Base-by-base conservation (phyloP, 1,284 basidiomycete species). In the Fomitopsis palustris region DNA sequence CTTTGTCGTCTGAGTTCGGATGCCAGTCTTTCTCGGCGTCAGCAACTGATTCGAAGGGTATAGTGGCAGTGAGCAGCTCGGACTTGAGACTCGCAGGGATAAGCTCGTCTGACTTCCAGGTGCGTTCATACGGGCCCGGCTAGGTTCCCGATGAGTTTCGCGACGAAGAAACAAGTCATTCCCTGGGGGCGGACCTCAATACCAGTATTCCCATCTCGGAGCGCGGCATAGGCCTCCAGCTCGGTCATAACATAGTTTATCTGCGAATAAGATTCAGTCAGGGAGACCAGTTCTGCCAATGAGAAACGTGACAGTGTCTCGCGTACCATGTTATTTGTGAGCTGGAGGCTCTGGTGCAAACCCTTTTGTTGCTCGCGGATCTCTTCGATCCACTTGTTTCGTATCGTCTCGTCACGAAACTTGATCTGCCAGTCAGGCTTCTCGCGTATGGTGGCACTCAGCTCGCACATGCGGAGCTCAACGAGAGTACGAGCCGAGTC, bases 31-130 rank as follows among this genome's bases (percentile, higher is more conserved):
- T 62, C 45, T 65, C 35, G 7, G 56, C 52, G 8, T 58, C 53
- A 1, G 62, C 55, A 9, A 61, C 52, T 12, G 23, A 23, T 35
- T 67, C 62, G 6, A 62, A 61, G 10, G 19, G 42, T 2, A 57
- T 43, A 4, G 55, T 57, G 2, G 21, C 53, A 4, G 43, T n/a
- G 2, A 63, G 23, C 35, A 61, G 53, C 2, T 27, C n/a, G 1
- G 41, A n/a, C 27, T 57, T 63, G 27, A 59, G 19, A 8, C 39
- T 35, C 0, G 59, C 27, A 27, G 62, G 59, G 12, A 63, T 59
- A 7, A 63, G 53, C 74, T 61, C 72, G 71, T 55, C 72, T 69
- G 27, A 77, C 33, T n/a, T 29, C 45, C 45, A 47, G 16, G 25
- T 47, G 16, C 45, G 45, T 25, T 47, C 45, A 27, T 29, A 47